A percentile compares a stretch with the other conserved stretches of the same genome.
Evolutionary conservation across 305 asterid genomes (phyloP).

Genomic region (Fraxinus sp.): DNA sequence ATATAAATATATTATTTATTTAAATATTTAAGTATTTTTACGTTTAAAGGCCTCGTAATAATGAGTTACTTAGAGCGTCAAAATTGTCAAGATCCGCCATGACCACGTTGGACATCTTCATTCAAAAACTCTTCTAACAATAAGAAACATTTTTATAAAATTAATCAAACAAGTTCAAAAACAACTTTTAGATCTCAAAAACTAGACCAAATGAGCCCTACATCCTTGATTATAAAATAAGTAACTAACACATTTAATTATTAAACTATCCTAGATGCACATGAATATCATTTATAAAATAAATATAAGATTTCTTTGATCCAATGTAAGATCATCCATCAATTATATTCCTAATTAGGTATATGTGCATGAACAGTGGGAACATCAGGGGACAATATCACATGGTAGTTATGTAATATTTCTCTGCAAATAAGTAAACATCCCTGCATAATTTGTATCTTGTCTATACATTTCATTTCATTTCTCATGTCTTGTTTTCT

Average conservation of each 20-base stretch:
- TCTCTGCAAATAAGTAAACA: neutral
- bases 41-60: neutral
- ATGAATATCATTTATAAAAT: neutral
- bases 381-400: constrained; percentile 3
- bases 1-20: too few relatives aligned
- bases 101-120: neutral
- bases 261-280: neutral
- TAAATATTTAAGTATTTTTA: too few relatives aligned
- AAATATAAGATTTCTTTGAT: neutral
- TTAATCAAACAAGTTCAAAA: neutral
- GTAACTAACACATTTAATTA: neutral
- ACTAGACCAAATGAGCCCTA: neutral
- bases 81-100: neutral
- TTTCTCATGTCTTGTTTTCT: neutral
- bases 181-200: neutral
- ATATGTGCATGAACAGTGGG: constrained; percentile 8
- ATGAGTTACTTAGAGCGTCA: neutral
- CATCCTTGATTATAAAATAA: neutral
- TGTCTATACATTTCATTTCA: neutral
- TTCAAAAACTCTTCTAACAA: neutral
- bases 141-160: too few relatives aligned
- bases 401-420: neutral
- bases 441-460: neutral
- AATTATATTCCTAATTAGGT: neutral
- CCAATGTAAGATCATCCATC: neutral